Evolutionary conservation across 176 grass and related monocot species (phyloP), one percentile per base, ranked within the genome.

Genomic region (Lolium perenne): DNA sequence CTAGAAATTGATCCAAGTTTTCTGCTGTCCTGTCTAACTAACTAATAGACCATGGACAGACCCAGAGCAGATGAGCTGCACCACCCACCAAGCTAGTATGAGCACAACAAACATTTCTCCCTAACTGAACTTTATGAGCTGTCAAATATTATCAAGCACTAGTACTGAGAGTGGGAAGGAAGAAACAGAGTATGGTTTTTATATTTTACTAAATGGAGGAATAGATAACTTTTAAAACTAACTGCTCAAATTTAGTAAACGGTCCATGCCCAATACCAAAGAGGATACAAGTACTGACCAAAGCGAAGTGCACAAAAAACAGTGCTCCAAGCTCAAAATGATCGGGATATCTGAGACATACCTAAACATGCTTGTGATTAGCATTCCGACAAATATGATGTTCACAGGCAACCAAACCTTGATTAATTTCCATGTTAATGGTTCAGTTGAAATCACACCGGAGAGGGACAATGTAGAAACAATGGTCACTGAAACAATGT

Each of bases 331-430:
- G 38, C 65, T 47, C 10, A 80, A 87, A 80, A 41, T 68, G 62
- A 56, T 21, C 14, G 68, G 54, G 73, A 68, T 54, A 79, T 78
- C 40, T 72, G 14, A 40, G 50, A 69, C 75, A 86, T 94, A 94
- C 96, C 96, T 98, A 76, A 98, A 95, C 93, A 98, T 98, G 90
- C 93, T 98, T 81, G 93, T 98, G 83, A 92, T 88, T 54, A 98
- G 92, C 93, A 98, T 98, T 74, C 90, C 96, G 61, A 98, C 96
- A 91, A 98, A 95, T 75, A 98, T 90, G 82, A 95, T 70, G 84
- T 98, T 98, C 68, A 95, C 96, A 11, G 96, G 96, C 45, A 95
- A 85, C 96, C 96, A 98, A 66, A 98, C 88, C 81, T 90, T 95
- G 50, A 98, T 89, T 79, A 98, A 73, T 66, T 89, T 92, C 96